These are phyloP conservation scores for Apostasia ramifera DNA, from an alignment of 106 monocot genomes.

Conservation along the genomic window DNA sequence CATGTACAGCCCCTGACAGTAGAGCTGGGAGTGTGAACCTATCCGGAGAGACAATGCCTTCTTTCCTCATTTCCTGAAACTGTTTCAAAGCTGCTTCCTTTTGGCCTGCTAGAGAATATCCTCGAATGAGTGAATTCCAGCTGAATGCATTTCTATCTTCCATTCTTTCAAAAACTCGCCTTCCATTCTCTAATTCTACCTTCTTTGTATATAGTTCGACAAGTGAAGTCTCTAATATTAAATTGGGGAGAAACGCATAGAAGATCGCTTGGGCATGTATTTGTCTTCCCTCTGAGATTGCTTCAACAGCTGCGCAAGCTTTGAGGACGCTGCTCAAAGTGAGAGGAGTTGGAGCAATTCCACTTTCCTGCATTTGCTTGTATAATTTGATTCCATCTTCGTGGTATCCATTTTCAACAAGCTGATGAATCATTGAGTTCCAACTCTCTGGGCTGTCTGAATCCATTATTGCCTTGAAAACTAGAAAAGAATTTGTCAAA, in stretches of 20 bases:
- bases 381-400: slow-evolving; percentile 12
- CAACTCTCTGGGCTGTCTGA: background rate
- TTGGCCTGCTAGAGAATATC: slow-evolving; percentile 18
- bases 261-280: slow-evolving; percentile 6
- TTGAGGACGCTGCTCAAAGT: slow-evolving; percentile 27
- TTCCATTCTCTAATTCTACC: slow-evolving; percentile 7
- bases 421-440: slow-evolving; percentile 28
- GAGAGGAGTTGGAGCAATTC: slow-evolving; percentile 15
- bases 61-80: slow-evolving; percentile 15
- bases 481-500: slow-evolving; percentile 7
- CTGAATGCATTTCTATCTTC: slow-evolving; percentile 9
- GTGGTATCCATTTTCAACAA: slow-evolving; percentile 9
- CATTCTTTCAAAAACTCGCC: slow-evolving; percentile 14
- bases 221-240: slow-evolving; percentile 20
- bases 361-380: slow-evolving; percentile 4
- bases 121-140: slow-evolving; percentile 26
- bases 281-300: slow-evolving; percentile 8
- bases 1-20: slow-evolving; percentile 7
- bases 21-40: slow-evolving; percentile 23
- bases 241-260: slow-evolving; percentile 5
- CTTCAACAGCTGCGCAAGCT: slow-evolving; percentile 10
- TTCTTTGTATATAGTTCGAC: slow-evolving; percentile 15
- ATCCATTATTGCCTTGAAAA: slow-evolving; percentile 9
- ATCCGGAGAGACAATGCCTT: slow-evolving; percentile 13
- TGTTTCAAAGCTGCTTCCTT: slow-evolving; percentile 14